Percentiles rank a stretch among this genome's conserved stretches.
These are phyloP conservation scores for Chlamydomonas sp. DNA, from an alignment of 139 green algal species.

Conservation along the genomic window DNA sequence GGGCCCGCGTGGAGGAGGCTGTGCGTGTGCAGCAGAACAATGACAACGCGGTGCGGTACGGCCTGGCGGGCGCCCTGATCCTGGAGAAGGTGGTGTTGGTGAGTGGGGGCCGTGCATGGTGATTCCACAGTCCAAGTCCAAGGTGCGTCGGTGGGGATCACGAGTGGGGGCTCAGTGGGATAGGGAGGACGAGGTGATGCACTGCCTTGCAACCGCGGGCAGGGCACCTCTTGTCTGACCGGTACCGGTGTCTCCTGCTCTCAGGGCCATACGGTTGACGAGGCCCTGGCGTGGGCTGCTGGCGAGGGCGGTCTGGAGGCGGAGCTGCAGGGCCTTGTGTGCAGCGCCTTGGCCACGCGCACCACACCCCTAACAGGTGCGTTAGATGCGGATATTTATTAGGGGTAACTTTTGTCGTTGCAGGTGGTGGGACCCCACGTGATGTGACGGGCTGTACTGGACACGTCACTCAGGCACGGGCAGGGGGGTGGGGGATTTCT, in stretches of 20 bases:
- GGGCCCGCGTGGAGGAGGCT: slow-evolving; percentile 52
- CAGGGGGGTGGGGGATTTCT: too few relatives aligned
- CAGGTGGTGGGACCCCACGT: too few relatives aligned
- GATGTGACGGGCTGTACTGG: too few relatives aligned
- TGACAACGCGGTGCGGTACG: slow-evolving; percentile 48
- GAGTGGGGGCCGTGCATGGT: neutral
- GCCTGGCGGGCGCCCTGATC: slow-evolving; percentile 55
- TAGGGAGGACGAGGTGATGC: too few relatives aligned
- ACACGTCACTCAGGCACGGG: too few relatives aligned
- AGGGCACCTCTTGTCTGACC: neutral
- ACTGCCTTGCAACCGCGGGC: neutral
- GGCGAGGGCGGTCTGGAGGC: slow-evolving; percentile 35
- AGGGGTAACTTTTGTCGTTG: too few relatives aligned
- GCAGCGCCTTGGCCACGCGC: slow-evolving; percentile 5
- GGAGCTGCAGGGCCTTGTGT: slow-evolving; percentile 2
- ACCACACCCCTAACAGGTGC: slow-evolving; percentile 11
- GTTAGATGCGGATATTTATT: too few relatives aligned
- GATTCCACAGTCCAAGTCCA: neutral
- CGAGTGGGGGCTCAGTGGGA: too few relatives aligned
- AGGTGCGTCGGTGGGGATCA: too few relatives aligned
- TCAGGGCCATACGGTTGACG: slow-evolving; percentile 41
- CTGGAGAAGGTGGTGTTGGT: slow-evolving; percentile 63
- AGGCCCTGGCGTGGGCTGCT: slow-evolving; percentile 54
- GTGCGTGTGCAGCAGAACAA: slow-evolving; percentile 72
- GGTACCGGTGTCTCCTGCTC: neutral